phyloP scores from a whole-genome alignment of 2,329 filamentous ascomycete genomes.

The Hypoxylon sp. region DNA sequence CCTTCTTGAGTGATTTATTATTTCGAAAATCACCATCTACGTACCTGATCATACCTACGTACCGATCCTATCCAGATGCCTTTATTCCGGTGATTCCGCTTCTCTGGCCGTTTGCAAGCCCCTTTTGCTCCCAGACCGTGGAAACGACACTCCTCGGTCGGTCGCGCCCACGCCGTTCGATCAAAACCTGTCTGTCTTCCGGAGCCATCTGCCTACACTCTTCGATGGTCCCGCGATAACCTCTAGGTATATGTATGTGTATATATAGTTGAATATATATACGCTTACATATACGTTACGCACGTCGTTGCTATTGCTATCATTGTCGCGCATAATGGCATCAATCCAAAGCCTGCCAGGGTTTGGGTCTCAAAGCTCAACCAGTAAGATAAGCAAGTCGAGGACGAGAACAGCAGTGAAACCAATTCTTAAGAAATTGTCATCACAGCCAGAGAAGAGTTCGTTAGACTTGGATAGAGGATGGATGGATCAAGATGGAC shows the following conservation, averaged over 20 bases:
- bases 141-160: constrained; percentile 26
- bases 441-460: constrained; percentile 70
- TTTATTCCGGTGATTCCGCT: constrained; percentile 47
- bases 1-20: constrained; percentile 44
- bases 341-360: constrained; percentile 55
- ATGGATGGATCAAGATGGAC: constrained; percentile 69
- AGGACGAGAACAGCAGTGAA: constrained; percentile 67
- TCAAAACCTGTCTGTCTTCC: constrained; percentile 2
- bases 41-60: constrained; percentile 39
- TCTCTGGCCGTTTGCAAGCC: constrained; percentile 40
- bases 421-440: constrained; percentile 73
- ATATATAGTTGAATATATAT: constrained; percentile 40
- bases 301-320: background rate
- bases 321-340: constrained; percentile 53
- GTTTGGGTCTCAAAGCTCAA: constrained; percentile 47
- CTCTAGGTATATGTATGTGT: constrained; percentile 29
- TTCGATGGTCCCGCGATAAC: constrained; percentile 33
- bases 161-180: constrained; percentile 21
- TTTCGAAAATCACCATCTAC: constrained; percentile 17
- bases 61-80: constrained; percentile 42
- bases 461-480: constrained; percentile 74
- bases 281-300: constrained; percentile 26
- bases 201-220: constrained; percentile 18
- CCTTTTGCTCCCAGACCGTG: constrained; percentile 18
- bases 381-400: constrained; percentile 62